A percentile compares a stretch with the other conserved stretches of the same genome.
These are phyloP conservation scores for Penicillium cinerascens DNA, from an alignment of 495 filamentous ascomycete genomes.

Conservation along the genomic window DNA sequence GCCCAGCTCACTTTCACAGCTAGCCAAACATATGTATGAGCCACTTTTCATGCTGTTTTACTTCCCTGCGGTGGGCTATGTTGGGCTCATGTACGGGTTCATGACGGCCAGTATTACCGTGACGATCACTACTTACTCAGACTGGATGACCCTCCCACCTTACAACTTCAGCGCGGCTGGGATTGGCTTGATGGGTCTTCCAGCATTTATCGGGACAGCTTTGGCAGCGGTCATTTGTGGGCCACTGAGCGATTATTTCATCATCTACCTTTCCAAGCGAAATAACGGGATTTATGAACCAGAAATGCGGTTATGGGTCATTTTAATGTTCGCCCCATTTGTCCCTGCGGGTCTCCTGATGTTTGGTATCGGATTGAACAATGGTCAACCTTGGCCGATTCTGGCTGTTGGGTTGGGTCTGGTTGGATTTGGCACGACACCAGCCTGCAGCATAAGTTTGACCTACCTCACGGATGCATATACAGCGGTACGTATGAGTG, in stretches of 20 bases:
- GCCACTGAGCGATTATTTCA: conserved; percentile 29
- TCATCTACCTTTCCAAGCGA: conserved; percentile 26
- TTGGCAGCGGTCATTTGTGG: conserved; percentile 31
- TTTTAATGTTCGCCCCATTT: conserved; percentile 6
- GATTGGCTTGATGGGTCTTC: conserved; percentile 31
- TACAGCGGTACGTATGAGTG: conserved; percentile 17
- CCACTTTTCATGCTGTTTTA: conserved; percentile 22
- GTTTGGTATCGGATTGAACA: conserved; percentile 10
- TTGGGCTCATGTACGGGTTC: conserved; percentile 27
- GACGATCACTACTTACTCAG: conserved; percentile 19
- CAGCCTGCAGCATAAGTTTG: not conserved
- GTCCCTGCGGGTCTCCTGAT: conserved; percentile 18
- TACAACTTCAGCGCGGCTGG: conserved; percentile 35
- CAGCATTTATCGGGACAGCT: conserved; percentile 30
- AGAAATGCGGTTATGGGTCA: conserved; percentile 32
- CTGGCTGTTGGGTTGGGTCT: not conserved
- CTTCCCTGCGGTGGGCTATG: conserved; percentile 33
- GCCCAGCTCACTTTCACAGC: no score
- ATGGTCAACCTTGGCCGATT: not conserved
- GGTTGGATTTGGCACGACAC: not conserved
- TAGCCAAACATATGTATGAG: not conserved
- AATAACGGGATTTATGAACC: conserved; percentile 36
- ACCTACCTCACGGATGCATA: conserved; percentile 31
- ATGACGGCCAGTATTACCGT: conserved; percentile 20
- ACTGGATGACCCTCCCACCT: conserved; percentile 27